phyloP scores from a whole-genome alignment of 2,329 filamentous ascomycete genomes.

The Xylaria sp. region DNA sequence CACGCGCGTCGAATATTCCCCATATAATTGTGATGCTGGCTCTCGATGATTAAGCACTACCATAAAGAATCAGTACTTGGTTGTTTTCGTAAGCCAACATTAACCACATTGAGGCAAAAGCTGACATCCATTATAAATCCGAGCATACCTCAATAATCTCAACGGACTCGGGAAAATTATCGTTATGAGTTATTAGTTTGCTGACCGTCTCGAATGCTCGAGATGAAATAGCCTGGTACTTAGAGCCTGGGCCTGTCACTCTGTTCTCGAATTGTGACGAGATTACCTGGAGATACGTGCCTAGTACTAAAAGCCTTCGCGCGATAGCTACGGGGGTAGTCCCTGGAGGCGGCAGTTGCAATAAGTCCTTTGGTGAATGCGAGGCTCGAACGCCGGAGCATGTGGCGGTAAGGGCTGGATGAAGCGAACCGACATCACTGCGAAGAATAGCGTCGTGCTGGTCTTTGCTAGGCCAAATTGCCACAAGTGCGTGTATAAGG shows the following conservation, averaged over 20 bases:
- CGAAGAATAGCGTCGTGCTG: slow-evolving; percentile 32
- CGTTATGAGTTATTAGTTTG: slow-evolving; percentile 56
- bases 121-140: background rate
- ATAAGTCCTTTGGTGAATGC: slow-evolving; percentile 25
- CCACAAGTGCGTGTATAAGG: slow-evolving; percentile 26
- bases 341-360: slow-evolving; percentile 28
- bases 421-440: slow-evolving; percentile 25
- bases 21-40: slow-evolving; percentile 57
- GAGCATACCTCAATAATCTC: slow-evolving; percentile 56
- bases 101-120: background rate
- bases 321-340: slow-evolving; percentile 28
- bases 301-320: slow-evolving; percentile 26
- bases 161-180: slow-evolving; percentile 56
- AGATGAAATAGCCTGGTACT: slow-evolving; percentile 25
- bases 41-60: slow-evolving; percentile 56
- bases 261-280: slow-evolving; percentile 18
- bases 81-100: slow-evolving; percentile 35
- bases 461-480: slow-evolving; percentile 29
- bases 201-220: slow-evolving; percentile 46
- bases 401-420: slow-evolving; percentile 28
- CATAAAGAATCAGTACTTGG: slow-evolving; percentile 37
- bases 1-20: slow-evolving; percentile 60
- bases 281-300: slow-evolving; percentile 33
- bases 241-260: background rate
- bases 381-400: slow-evolving; percentile 31